Evolutionary conservation across 208 protist genomes (phyloP).

Genomic region (Strigomonas culicis): DNA sequence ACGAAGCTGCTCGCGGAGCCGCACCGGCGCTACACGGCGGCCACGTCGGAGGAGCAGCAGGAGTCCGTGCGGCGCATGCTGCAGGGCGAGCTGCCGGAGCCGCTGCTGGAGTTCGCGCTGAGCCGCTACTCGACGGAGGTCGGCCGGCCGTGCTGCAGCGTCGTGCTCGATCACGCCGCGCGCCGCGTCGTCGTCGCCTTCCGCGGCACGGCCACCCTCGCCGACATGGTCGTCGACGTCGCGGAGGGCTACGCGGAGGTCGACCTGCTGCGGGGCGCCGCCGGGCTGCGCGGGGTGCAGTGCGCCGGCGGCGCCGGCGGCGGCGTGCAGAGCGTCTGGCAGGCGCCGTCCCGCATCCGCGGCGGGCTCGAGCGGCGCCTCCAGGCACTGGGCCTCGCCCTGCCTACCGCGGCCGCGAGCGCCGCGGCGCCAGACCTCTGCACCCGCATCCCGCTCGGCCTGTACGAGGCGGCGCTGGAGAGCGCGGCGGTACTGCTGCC

Average conservation of each 20-base stretch:
- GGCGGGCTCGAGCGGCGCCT: neutral
- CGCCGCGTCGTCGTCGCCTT: slow-evolving; percentile 67
- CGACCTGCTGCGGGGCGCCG: slow-evolving; percentile 9
- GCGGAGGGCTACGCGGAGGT: slow-evolving; percentile 59
- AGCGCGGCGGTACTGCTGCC: slow-evolving; percentile 31
- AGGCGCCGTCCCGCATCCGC: neutral
- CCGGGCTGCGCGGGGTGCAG: neutral
- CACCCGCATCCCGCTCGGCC: slow-evolving; percentile 59
- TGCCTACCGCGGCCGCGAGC: neutral
- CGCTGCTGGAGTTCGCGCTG: slow-evolving; percentile 57
- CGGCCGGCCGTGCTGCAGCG: slow-evolving; percentile 41
- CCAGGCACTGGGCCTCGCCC: neutral
- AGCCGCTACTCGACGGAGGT: slow-evolving; percentile 51
- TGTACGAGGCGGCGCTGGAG: slow-evolving; percentile 50
- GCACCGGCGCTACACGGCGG: slow-evolving; percentile 61
- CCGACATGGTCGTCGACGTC: slow-evolving; percentile 53
- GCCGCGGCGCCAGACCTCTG: slow-evolving; percentile 22
- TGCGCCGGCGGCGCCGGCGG: neutral
- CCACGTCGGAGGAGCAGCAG: slow-evolving; percentile 61
- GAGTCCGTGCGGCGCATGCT: slow-evolving; percentile 78
- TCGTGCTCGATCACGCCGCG: slow-evolving; percentile 62
- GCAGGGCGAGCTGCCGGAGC: slow-evolving; percentile 25
- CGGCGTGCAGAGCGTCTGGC: neutral
- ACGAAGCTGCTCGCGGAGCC: slow-evolving; percentile 47
- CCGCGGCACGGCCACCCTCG: slow-evolving; percentile 57